phyloP scores from a whole-genome alignment of 225 moss, liverwort and hornwort genomes.

The Rhytidiadelphus loreus region DNA sequence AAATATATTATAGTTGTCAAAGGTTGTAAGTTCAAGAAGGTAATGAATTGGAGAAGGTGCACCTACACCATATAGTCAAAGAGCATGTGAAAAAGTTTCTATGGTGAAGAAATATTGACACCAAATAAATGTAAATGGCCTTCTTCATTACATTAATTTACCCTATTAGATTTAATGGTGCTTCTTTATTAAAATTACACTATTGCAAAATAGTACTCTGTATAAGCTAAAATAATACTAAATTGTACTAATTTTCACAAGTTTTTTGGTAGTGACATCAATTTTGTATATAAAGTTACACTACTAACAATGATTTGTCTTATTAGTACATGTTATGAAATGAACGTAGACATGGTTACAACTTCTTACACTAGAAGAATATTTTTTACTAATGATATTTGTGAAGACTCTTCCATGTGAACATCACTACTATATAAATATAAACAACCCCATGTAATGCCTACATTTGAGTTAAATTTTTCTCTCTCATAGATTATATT shows the following conservation, averaged over 20 bases:
- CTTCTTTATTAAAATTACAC: background rate
- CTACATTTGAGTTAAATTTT: no score
- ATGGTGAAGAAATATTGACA: background rate
- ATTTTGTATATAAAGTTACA: background rate
- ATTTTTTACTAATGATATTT: no score
- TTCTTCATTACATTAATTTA: background rate
- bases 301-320: background rate
- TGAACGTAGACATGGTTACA: no score
- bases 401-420: no score
- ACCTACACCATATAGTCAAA: background rate
- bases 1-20: background rate
- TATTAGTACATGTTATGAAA: background rate
- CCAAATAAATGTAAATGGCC: background rate
- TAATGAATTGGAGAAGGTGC: background rate
- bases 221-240: background rate
- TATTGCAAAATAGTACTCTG: background rate
- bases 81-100: background rate
- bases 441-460: no score
- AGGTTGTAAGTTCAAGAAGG: background rate
- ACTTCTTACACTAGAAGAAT: no score
- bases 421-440: no score
- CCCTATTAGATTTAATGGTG: accelerated
- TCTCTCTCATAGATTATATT: no score
- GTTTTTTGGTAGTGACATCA: background rate
- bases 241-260: background rate